phyloP scores from a whole-genome alignment of 192 early-diverging fungal genomes.

The Physocladia obscura region DNA sequence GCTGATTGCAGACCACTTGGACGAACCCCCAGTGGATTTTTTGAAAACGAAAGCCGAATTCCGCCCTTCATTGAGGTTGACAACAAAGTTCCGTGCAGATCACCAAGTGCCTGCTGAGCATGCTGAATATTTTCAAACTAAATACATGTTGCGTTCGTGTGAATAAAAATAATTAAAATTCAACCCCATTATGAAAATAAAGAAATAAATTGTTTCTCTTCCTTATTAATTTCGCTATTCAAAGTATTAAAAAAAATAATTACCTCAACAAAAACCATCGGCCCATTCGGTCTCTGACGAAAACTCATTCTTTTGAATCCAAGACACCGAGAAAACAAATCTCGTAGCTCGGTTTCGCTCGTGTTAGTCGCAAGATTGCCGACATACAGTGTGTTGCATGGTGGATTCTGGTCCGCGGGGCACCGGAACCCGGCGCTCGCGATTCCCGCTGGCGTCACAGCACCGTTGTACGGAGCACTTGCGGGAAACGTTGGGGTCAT shows the following conservation, averaged over 20 bases:
- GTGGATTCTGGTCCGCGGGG: constrained; percentile 89
- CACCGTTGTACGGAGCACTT: neutral
- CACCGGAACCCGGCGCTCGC: constrained; percentile 23
- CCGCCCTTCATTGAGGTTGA: constrained; percentile 87
- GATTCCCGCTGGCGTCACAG: constrained; percentile 12
- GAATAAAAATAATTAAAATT: neutral
- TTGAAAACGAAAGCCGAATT: constrained; percentile 92
- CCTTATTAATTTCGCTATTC: too few relatives aligned
- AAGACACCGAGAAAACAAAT: constrained; percentile 73
- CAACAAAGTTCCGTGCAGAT: constrained; percentile 82
- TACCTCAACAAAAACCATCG: constrained; percentile 98
- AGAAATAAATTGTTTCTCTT: too few relatives aligned
- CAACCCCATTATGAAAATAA: too few relatives aligned
- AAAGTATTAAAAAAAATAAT: constrained; percentile 4
- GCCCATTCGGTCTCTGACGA: constrained; percentile 84
- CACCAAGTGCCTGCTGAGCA: constrained; percentile 84
- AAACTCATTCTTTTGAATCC: constrained; percentile 92
- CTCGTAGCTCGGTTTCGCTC: constrained; percentile 84
- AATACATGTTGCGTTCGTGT: neutral
- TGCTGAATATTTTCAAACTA: constrained; percentile 90
- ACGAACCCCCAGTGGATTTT: constrained; percentile 93
- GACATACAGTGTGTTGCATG: constrained; percentile 98
- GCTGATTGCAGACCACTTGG: constrained; percentile 26
- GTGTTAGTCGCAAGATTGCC: constrained; percentile 91
- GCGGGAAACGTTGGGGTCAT: constrained; percentile 4